phyloP scores from a whole-genome alignment of 2,329 filamentous ascomycete genomes.

The Botrytis sinoallii region DNA sequence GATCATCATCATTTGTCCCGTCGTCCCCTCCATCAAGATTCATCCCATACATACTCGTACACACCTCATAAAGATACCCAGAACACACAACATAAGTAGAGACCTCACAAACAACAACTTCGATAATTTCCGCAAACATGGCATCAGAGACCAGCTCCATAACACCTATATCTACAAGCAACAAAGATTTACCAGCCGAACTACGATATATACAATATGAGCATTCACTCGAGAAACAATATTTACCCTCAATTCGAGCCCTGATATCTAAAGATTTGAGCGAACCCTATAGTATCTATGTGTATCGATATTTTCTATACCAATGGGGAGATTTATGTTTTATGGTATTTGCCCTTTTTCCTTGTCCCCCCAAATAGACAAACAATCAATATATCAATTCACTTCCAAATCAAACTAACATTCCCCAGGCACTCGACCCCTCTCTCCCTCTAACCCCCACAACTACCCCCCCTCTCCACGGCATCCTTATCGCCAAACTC shows the following conservation, averaged over 20 bases:
- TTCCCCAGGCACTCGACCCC: slow-evolving; percentile 55
- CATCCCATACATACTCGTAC: not conserved
- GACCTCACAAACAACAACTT: not conserved
- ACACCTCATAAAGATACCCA: not conserved
- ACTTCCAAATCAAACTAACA: not conserved
- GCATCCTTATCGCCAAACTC: slow-evolving; percentile 92
- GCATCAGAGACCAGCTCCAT: slow-evolving; percentile 14
- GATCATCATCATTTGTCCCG: not conserved
- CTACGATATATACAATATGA: slow-evolving; percentile 61
- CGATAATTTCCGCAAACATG: slow-evolving; percentile 14
- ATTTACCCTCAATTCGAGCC: slow-evolving; percentile 83
- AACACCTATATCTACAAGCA: not conserved
- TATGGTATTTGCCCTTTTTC: slow-evolving; percentile 56
- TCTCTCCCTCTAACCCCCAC: not conserved
- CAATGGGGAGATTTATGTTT: slow-evolving; percentile 98
- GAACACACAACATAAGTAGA: not conserved
- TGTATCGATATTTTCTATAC: slow-evolving; percentile 96
- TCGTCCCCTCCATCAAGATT: not conserved
- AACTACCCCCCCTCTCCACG: slow-evolving; percentile 64
- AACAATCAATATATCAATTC: not conserved
- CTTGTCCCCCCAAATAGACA: not conserved
- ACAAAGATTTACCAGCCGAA: slow-evolving; percentile 42
- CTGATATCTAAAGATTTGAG: slow-evolving; percentile 95
- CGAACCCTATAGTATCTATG: slow-evolving; percentile 98
- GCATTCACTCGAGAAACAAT: slow-evolving; percentile 56